Conservation (phyloP, 768 basidiomycete species). For the Boletus vermiculosoides region DNA sequence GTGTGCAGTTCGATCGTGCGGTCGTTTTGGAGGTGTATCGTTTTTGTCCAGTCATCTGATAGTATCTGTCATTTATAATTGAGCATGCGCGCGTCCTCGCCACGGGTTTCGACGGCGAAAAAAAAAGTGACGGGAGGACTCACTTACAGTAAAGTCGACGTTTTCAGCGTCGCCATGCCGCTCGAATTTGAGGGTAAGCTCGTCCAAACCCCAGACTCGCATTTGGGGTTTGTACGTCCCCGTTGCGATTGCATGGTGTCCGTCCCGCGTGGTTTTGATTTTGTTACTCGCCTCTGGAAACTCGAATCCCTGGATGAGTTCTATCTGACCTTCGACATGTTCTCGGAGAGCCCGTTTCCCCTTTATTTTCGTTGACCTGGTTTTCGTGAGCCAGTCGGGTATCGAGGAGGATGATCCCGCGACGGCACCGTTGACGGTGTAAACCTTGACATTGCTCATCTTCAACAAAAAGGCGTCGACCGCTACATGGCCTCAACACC, state of each 20-base stretch:
- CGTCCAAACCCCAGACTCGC: conserved; percentile 91
- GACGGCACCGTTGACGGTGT: conserved; percentile 93
- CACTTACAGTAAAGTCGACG: conserved; percentile 94
- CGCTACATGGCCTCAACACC: neutral
- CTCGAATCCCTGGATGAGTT: conserved; percentile 94
- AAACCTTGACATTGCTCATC: conserved; percentile 67
- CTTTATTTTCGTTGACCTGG: conserved; percentile 53
- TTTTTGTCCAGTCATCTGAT: conserved; percentile 98
- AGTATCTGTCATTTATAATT: conserved; percentile 57
- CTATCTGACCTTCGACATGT: conserved; percentile 79
- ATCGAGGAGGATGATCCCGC: conserved; percentile 86
- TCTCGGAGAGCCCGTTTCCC: conserved; percentile 66
- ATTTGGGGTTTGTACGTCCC: conserved; percentile 99
- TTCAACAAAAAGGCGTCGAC: neutral
- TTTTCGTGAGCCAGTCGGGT: conserved; percentile 90
- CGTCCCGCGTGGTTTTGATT: conserved; percentile 88
- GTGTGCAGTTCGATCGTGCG: conserved; percentile 94
- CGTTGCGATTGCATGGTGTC: conserved; percentile 89
- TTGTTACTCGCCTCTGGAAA: conserved; percentile 96
- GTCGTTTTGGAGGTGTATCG: conserved; percentile 94
- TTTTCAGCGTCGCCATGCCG: conserved; percentile 96
- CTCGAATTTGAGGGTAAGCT: conserved; percentile 92
- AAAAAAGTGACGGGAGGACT: conserved; percentile 31
- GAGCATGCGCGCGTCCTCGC: neutral
- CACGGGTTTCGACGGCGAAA: neutral